These are phyloP conservation scores for Pseudohyphozyma bogoriensis DNA, from an alignment of 768 basidiomycete genomes.

Conservation along the genomic window DNA sequence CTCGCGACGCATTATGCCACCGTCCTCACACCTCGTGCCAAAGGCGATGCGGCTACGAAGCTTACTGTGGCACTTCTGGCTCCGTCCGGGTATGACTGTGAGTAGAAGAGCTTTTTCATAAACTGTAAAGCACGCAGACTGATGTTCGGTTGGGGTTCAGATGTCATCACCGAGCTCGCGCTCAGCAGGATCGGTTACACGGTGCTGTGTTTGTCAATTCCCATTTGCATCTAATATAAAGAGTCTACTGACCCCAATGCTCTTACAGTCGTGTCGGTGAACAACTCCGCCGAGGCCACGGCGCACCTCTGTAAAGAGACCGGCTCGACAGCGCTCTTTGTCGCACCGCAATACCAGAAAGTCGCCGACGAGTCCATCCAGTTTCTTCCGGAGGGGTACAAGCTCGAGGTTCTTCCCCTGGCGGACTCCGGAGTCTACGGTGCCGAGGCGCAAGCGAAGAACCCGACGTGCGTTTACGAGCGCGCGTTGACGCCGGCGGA, in stretches of 20 bases:
- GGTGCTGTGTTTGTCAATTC: constrained; percentile 2
- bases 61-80: constrained; percentile 1
- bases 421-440: background rate
- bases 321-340: constrained; percentile 41
- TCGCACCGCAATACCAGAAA: constrained; percentile 5
- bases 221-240: too few relatives aligned
- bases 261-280: background rate
- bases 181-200: constrained; percentile 17
- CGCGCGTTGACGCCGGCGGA: constrained; percentile 36
- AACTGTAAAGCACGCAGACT: too few relatives aligned
- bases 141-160: background rate
- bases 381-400: background rate
- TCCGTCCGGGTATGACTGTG: constrained; percentile 1
- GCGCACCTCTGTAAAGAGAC: constrained; percentile 44
- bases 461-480: background rate
- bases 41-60: background rate
- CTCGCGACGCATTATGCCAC: background rate
- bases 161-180: constrained; percentile 11
- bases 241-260: background rate
- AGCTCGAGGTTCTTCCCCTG: background rate
- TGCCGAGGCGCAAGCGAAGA: background rate
- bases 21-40: background rate
- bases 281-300: constrained; percentile 46
- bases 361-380: background rate
- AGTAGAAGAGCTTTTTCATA: background rate